Evolutionary conservation across 1,284 basidiomycete genomes (phyloP).

Genomic region (Cutaneotrichosporon sp.): DNA sequence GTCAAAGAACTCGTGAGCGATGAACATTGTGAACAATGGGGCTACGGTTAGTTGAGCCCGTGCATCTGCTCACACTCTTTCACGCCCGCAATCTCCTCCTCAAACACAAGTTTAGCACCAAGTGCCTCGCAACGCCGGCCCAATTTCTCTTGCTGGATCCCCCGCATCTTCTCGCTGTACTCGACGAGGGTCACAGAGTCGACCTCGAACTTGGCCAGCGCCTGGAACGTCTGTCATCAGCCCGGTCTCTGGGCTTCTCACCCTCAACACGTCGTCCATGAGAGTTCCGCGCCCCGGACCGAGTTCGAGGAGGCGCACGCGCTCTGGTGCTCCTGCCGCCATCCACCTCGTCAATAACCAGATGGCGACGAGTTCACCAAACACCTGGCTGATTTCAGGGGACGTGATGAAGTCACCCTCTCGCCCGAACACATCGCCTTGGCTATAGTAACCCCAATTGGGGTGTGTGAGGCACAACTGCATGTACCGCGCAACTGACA

Average conservation of each 20-base stretch:
- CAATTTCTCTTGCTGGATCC: conserved; percentile 65
- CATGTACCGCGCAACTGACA: conserved; percentile 84
- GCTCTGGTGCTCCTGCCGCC: conserved; percentile 58
- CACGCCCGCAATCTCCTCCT: conserved; percentile 70
- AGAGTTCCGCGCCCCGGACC: conserved; percentile 93
- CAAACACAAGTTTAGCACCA: conserved; percentile 64
- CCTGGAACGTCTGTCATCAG: conserved; percentile 40
- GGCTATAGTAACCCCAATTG: conserved; percentile 81
- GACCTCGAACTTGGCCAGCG: conserved; percentile 46
- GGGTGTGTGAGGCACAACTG: conserved; percentile 83
- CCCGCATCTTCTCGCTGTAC: conserved; percentile 67
- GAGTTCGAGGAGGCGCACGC: conserved; percentile 79
- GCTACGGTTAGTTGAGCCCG: conserved; percentile 23
- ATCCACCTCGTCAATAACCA: conserved; percentile 84
- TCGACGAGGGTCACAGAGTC: conserved; percentile 74
- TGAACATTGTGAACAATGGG: conserved; percentile 74
- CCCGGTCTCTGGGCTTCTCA: conserved; percentile 50
- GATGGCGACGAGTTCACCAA: conserved; percentile 88
- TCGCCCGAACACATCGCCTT: conserved; percentile 75
- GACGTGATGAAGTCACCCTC: conserved; percentile 94
- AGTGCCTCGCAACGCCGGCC: conserved; percentile 24
- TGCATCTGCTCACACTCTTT: conserved; percentile 46
- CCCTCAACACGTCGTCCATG: conserved; percentile 84
- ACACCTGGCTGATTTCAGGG: conserved; percentile 94
- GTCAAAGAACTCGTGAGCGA: conserved; percentile 98